Evolutionary conservation across 164 flowering plant genomes (phyloP).

Genomic region (Chimonanthus praecox): DNA sequence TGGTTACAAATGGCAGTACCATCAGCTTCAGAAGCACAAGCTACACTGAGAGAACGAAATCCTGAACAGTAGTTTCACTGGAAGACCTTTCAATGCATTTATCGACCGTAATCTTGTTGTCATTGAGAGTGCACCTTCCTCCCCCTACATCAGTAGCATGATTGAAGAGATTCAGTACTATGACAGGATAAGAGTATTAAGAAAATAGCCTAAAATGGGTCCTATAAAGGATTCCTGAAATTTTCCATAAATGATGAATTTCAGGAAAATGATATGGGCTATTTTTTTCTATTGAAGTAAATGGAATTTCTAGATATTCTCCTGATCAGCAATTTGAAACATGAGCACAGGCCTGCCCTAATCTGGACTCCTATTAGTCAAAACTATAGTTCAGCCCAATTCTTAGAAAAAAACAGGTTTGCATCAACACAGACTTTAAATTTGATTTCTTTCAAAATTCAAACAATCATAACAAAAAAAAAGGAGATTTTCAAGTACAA

Average conservation of each 20-base stretch:
- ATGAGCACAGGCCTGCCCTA: background rate
- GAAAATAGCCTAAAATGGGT: background rate
- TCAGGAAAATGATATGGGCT: too few relatives aligned
- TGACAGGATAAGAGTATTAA: background rate
- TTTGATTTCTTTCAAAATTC: background rate
- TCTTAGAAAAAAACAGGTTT: background rate
- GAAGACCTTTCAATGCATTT: constrained; percentile 70
- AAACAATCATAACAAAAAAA: too few relatives aligned
- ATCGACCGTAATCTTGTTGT: constrained; percentile 67
- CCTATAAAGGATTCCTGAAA: background rate
- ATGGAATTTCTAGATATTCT: background rate
- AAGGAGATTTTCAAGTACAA: background rate
- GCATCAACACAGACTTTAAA: background rate
- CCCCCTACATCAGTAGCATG: constrained; percentile 52
- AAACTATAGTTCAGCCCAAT: background rate
- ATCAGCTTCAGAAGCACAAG: constrained; percentile 47
- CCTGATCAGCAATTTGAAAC: background rate
- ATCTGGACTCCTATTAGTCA: background rate
- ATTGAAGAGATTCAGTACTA: background rate
- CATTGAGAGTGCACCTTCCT: constrained; percentile 98
- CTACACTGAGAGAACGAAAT: constrained; percentile 54
- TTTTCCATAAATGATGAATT: too few relatives aligned
- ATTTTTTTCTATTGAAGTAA: too few relatives aligned
- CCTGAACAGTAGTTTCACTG: constrained; percentile 98
- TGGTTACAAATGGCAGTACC: constrained; percentile 35